Base-by-base conservation (phyloP, 305 asterid species). In the Lippia alba region DNA sequence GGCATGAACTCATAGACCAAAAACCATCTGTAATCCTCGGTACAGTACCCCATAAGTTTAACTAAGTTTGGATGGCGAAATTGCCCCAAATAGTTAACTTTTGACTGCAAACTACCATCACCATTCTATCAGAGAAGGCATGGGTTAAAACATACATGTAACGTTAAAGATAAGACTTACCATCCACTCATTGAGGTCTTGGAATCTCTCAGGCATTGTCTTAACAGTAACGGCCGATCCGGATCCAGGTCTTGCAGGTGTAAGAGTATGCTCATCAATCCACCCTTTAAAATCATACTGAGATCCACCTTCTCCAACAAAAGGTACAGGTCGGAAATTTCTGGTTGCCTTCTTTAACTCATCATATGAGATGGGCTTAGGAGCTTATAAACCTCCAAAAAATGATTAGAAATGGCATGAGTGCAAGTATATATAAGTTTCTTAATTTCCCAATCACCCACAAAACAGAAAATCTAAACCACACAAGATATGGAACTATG, bases 131-230 rank as follows among this genome's bases (percentile, higher is more conserved):
- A 9, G 15, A 48, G 18, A 2, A 12, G 3, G n/a, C n/a, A 12
- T 12, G 7, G n/a, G 9, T 12, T 50, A 10, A 53, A 11, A 15
- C 58, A 67, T 39, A n/a, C 4, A 51, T 36, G 8, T 1, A 15
- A 46, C 6, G 44, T 41, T 40, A 34, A 59, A 34, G 15, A 67
- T 36, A 48, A 69, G n/a, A 78, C 90, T 5, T 87, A 92, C 99
- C 99, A 92, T 67, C 99, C 99, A 94, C 85, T 94, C 96, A 78
- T 91, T 90, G 82, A 91, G 97, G 60, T 97, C 97, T 76, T 91
- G 97, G 77, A 85, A 94, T 15, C 99, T 92, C 79, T 88, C 96
- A 2, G 98, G 96, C 76, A 87, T 88, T 66, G 90, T 79, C 81
- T 87, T 94, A 61, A 94, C 99, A 14, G 99, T 97, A 71, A 94